Evolutionary conservation across 768 basidiomycete species (phyloP).

Genomic region (Polyporus arcularius): DNA sequence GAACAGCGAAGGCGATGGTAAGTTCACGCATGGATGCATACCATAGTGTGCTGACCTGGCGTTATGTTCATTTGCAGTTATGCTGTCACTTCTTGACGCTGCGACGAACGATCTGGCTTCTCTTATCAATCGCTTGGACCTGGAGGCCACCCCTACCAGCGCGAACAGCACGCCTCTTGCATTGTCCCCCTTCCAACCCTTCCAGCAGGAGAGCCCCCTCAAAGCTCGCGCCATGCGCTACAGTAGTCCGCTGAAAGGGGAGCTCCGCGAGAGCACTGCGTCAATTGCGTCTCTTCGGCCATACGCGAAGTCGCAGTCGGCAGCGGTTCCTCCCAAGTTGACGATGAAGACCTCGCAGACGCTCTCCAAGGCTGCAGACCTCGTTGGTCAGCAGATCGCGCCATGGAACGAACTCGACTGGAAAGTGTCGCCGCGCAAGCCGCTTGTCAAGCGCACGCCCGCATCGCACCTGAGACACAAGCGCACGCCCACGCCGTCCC

Average conservation of each 20-base stretch:
- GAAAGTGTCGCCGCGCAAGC: constrained; percentile 41
- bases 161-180: constrained; percentile 38
- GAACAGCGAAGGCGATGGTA: constrained; percentile 58
- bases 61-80: constrained; percentile 43
- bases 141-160: constrained; percentile 73
- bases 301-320: constrained; percentile 40
- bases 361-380: constrained; percentile 4
- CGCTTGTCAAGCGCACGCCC: constrained; percentile 24
- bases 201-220: constrained; percentile 34
- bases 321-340: constrained; percentile 15
- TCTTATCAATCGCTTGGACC: constrained; percentile 77
- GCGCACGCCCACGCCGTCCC: constrained; percentile 58
- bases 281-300: constrained; percentile 53
- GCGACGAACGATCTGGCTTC: constrained; percentile 80
- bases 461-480: constrained; percentile 43
- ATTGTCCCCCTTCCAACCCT: constrained; percentile 20
- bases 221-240: constrained; percentile 26
- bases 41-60: background rate
- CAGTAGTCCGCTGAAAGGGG: constrained; percentile 20
- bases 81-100: constrained; percentile 70
- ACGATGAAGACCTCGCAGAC: constrained; percentile 6
- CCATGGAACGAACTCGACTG: constrained; percentile 58
- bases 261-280: constrained; percentile 35
- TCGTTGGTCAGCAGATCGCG: constrained; percentile 56
- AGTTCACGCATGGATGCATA: constrained; percentile 14